phyloP scores from a whole-genome alignment of 805 yeast genomes.

The Saccharomycopsis javanensis region DNA sequence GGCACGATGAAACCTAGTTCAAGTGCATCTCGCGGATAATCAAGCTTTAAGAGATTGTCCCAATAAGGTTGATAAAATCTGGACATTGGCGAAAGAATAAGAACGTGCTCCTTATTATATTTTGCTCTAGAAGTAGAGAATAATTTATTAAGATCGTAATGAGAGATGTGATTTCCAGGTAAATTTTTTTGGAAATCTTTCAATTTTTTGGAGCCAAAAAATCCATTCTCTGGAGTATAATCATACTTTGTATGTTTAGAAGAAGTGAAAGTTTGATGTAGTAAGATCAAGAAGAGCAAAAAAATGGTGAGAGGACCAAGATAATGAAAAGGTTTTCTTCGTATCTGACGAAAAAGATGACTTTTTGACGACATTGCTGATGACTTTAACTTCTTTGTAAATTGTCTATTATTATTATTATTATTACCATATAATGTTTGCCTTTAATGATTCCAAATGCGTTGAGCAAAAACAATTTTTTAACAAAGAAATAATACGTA shows the following conservation, averaged over 20 bases:
- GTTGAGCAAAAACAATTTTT: too few species aligned
- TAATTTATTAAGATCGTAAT: constrained; percentile 74
- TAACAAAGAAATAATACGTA: too few species aligned
- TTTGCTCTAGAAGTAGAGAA: constrained; percentile 64
- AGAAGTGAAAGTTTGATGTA: constrained; percentile 28
- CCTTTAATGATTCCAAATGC: too few species aligned
- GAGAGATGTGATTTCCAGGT: constrained; percentile 68
- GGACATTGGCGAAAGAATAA: constrained; percentile 86
- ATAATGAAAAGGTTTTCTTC: constrained; percentile 46
- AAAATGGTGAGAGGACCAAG: constrained; percentile 39
- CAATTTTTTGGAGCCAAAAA: constrained; percentile 30
- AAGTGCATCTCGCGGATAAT: constrained; percentile 76
- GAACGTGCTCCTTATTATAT: constrained; percentile 68
- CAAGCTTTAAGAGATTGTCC: constrained; percentile 64
- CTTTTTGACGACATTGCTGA: constrained; percentile 19
- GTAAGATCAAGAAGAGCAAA: constrained; percentile 32
- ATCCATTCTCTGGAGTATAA: constrained; percentile 36
- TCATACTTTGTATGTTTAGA: constrained; percentile 34
- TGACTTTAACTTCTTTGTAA: background rate
- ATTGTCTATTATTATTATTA: too few species aligned
- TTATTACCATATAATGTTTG: too few species aligned
- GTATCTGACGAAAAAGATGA: constrained; percentile 40
- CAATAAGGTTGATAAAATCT: constrained; percentile 80
- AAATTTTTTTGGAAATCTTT: constrained; percentile 32
- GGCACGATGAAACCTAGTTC: constrained; percentile 92